Conservation (phyloP, 2,329 filamentous ascomycete genomes). For the Fusarium mundagurra region DNA sequence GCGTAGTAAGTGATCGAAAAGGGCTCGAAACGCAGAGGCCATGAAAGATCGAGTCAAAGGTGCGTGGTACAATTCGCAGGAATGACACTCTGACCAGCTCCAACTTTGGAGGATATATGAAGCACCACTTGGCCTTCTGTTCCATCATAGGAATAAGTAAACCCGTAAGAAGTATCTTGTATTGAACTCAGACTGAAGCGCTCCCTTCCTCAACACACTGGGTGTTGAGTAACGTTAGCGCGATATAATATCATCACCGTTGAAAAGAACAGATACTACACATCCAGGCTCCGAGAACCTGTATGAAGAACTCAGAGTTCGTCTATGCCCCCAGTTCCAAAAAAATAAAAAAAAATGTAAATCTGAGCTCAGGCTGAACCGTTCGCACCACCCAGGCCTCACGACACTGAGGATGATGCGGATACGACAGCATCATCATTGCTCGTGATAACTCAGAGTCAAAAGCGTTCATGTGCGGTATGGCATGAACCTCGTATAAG, state of each 20-base stretch:
- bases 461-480: fast-evolving
- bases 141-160: neutral
- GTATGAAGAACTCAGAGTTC: too few relatives aligned
- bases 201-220: neutral
- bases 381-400: neutral
- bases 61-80: fast-evolving
- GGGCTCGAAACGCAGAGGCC: neutral
- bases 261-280: neutral
- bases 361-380: neutral
- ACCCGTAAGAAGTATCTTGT: neutral
- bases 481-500: fast-evolving
- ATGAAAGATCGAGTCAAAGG: too few relatives aligned
- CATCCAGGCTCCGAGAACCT: too few relatives aligned
- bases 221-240: neutral
- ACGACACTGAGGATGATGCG: neutral
- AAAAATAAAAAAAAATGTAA: neutral
- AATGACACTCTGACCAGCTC: neutral
- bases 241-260: neutral
- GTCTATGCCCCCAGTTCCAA: neutral
- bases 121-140: neutral
- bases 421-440: neutral
- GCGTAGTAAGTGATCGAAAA: fast-evolving
- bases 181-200: neutral
- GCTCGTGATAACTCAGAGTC: neutral
- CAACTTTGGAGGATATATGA: neutral